Conservation (phyloP, 2,329 filamentous ascomycete species). For the Ceratocystis colombiana region DNA sequence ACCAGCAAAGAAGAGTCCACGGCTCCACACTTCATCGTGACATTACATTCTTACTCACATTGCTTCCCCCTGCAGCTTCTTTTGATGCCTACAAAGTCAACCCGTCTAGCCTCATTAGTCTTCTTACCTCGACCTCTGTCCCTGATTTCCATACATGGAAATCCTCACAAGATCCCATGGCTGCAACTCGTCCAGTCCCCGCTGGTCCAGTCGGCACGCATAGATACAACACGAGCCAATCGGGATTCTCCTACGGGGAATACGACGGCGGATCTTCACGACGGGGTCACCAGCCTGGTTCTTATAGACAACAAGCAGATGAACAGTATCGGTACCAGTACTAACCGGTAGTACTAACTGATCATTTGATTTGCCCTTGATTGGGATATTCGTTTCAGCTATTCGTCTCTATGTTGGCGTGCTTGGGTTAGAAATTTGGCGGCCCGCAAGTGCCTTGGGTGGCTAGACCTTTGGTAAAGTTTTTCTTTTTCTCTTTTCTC, state of each 20-base stretch:
- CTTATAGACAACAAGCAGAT: constrained; percentile 20
- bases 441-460: not conserved
- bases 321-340: constrained; percentile 23
- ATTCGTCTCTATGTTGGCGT: not conserved
- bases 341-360: not conserved
- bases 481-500: not conserved
- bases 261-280: constrained; percentile 16
- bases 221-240: constrained; percentile 39
- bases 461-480: not conserved
- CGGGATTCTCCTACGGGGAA: constrained; percentile 39
- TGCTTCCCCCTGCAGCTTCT: constrained; percentile 54
- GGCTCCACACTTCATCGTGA: constrained; percentile 62
- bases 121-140: constrained; percentile 57
- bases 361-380: not conserved
- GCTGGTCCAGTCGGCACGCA: constrained; percentile 36
- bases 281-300: constrained; percentile 10
- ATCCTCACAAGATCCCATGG: constrained; percentile 30
- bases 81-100: constrained; percentile 33
- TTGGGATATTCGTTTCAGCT: not conserved
- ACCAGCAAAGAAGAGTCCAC: constrained; percentile 60
- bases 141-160: constrained; percentile 52
- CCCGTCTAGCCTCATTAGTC: constrained; percentile 57
- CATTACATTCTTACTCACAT: constrained; percentile 54
- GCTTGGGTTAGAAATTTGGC: constrained; percentile 1
- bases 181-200: constrained; percentile 26